phyloP scores from a whole-genome alignment of 495 filamentous ascomycete genomes.

The Pyrenopolyporus hunteri region DNA sequence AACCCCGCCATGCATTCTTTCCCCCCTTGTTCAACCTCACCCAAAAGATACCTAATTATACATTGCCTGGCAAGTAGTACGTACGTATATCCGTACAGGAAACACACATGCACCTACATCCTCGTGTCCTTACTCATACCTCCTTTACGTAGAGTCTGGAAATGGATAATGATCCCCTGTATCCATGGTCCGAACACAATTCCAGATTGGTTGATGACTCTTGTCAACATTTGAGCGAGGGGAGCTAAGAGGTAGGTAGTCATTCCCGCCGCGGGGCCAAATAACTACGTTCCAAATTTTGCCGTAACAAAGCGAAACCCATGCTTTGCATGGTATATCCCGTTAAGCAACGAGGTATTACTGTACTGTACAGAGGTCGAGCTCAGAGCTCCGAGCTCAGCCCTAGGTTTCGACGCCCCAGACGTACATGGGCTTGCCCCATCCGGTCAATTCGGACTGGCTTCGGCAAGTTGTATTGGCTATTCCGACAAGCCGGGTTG shows the following conservation, averaged over 20 bases:
- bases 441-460: slow-evolving; percentile 32
- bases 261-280: not conserved
- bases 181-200: slow-evolving; percentile 15
- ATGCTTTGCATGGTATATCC: not conserved
- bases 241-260: too few relatives aligned
- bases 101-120: too few relatives aligned
- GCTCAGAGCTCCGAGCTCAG: slow-evolving; percentile 22
- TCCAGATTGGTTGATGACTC: slow-evolving; percentile 13
- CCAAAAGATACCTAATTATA: not conserved
- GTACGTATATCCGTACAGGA: not conserved
- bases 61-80: too few relatives aligned
- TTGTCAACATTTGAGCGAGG: not conserved
- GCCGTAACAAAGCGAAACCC: slow-evolving; percentile 29
- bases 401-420: not conserved
- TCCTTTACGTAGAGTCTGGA: too few relatives aligned
- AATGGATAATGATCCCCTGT: slow-evolving; percentile 18
- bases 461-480: slow-evolving; percentile 28
- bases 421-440: slow-evolving; percentile 12
- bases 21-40: slow-evolving; percentile 21
- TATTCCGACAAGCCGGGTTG: slow-evolving; percentile 13
- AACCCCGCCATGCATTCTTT: slow-evolving; percentile 23
- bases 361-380: not conserved
- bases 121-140: slow-evolving; percentile 7
- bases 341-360: not conserved
- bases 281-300: slow-evolving; percentile 10